Conservation (phyloP, 257 asterid species). For the Verbena officinalis region DNA sequence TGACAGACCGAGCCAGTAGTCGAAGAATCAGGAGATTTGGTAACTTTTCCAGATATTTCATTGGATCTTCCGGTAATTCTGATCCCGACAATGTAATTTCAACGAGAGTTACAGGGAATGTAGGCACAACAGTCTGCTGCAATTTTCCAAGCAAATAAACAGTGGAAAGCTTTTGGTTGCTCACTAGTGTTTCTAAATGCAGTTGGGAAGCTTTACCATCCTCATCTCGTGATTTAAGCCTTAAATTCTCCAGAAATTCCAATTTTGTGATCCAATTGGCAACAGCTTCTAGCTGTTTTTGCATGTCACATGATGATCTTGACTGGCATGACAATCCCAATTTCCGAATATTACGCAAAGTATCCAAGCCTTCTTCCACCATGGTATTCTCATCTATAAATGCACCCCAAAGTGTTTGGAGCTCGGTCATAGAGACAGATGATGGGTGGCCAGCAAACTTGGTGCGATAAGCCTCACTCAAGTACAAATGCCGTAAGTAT, state of each 20-base stretch:
- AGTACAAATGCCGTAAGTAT: slow-evolving; percentile 34
- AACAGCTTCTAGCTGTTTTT: slow-evolving; percentile 10
- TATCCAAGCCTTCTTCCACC: slow-evolving; percentile 25
- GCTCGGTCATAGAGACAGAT: slow-evolving; percentile 7
- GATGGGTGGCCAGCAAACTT: slow-evolving; percentile 27
- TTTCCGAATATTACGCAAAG: slow-evolving; percentile 14
- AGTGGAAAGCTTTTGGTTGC: slow-evolving; percentile 18
- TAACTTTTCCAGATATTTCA: slow-evolving; percentile 26
- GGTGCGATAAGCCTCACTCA: slow-evolving; percentile 41
- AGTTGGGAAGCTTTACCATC: slow-evolving; percentile 19
- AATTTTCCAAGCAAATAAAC: slow-evolving; percentile 36
- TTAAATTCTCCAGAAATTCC: slow-evolving; percentile 21
- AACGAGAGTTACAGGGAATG: slow-evolving; percentile 24
- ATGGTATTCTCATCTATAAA: slow-evolving; percentile 30
- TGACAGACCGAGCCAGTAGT: slow-evolving; percentile 17
- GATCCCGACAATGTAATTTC: slow-evolving; percentile 33
- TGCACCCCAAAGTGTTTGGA: slow-evolving; percentile 41
- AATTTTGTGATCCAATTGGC: slow-evolving; percentile 29
- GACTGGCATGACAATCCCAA: slow-evolving; percentile 36
- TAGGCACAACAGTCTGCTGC: neutral
- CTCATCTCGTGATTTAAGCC: slow-evolving; percentile 34
- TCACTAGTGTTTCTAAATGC: slow-evolving; percentile 21
- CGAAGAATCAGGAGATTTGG: slow-evolving; percentile 29
- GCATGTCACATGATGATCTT: neutral
- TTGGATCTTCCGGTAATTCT: slow-evolving; percentile 15